Evolutionary conservation across 257 asterid genomes (phyloP).

Genomic region (Euphrasia confusa): DNA sequence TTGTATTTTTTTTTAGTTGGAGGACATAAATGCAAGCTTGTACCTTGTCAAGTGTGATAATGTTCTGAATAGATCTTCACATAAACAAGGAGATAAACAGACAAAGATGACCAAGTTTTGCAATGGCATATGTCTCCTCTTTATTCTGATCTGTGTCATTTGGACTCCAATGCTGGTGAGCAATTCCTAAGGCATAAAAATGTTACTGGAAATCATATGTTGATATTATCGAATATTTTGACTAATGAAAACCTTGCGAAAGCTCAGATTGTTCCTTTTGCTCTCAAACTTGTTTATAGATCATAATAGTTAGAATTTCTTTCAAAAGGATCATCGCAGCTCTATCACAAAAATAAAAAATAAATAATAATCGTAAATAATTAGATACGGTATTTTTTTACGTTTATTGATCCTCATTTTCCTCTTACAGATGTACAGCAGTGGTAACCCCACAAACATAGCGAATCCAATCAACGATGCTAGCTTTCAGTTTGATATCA

Average conservation of each 20-base stretch:
- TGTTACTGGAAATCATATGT: background rate
- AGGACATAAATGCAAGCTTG: constrained; percentile 96
- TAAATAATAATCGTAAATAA: no score
- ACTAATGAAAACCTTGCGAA: no score
- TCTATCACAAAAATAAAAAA: no score
- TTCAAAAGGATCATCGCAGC: no score
- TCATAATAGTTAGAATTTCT: no score
- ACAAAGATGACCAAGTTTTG: constrained; percentile 88
- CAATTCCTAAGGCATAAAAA: constrained; percentile 14
- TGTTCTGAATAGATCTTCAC: constrained; percentile 82
- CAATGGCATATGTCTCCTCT: constrained; percentile 88
- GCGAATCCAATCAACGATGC: constrained; percentile 95
- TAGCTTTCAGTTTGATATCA: constrained; percentile 81
- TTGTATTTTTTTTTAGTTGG: constrained; percentile 54
- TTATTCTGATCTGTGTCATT: constrained; percentile 77
- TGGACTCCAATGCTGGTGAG: constrained; percentile 99
- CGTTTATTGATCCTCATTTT: background rate
- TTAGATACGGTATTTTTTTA: no score
- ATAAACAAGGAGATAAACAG: constrained; percentile 90
- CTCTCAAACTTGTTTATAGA: no score
- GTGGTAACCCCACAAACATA: constrained; percentile 95
- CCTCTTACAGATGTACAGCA: constrained; percentile 84
- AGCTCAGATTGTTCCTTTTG: no score
- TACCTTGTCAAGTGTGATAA: constrained; percentile 95
- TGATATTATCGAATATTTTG: background rate